Evolutionary conservation across 371 early-diverging fungal species (phyloP).

Genomic region (Mortierella sp.): DNA sequence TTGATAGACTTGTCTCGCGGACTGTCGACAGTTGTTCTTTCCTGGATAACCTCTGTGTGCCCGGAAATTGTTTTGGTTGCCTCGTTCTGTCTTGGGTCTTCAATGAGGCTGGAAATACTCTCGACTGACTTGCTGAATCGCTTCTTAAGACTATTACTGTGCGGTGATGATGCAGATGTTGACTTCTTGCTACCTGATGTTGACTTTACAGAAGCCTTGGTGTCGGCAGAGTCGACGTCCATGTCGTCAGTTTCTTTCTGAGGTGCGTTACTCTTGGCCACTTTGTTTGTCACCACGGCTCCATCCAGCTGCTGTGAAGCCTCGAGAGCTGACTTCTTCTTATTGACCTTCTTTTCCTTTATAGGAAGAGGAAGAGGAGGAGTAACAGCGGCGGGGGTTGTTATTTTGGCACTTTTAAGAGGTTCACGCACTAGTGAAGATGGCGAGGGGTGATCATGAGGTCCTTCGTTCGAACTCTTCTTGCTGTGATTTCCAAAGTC

Average conservation of each 20-base stretch:
- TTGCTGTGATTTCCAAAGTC: constrained; percentile 6
- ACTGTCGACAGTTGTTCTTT: not conserved
- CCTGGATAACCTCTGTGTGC: not conserved
- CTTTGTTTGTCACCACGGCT: not conserved
- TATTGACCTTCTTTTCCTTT: constrained; percentile 29
- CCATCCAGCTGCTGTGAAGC: not conserved
- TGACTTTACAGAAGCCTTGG: not conserved
- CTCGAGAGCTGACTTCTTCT: constrained; percentile 25
- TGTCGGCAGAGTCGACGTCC: constrained; percentile 8
- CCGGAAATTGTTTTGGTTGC: not conserved
- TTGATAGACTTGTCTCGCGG: constrained; percentile 15
- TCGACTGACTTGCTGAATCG: constrained; percentile 28
- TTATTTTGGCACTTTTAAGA: not conserved
- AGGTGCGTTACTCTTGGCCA: not conserved
- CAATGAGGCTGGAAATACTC: constrained; percentile 2
- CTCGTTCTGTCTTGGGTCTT: constrained; percentile 10
- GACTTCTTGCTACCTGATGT: constrained; percentile 12
- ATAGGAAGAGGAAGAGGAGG: constrained; percentile 2
- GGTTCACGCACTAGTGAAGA: constrained; percentile 3
- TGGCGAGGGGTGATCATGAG: not conserved
- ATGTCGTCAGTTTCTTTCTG: constrained; percentile 13
- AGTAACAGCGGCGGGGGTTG: not conserved
- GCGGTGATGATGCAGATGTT: constrained; percentile 1
- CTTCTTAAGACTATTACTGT: constrained; percentile 29
- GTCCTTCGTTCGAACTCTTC: constrained; percentile 5